A percentile compares a stretch with the other conserved stretches of the same genome.
These are phyloP conservation scores for Thinopyrum elongatum DNA, from an alignment of 176 grass and related monocot species.

Conservation along the genomic window DNA sequence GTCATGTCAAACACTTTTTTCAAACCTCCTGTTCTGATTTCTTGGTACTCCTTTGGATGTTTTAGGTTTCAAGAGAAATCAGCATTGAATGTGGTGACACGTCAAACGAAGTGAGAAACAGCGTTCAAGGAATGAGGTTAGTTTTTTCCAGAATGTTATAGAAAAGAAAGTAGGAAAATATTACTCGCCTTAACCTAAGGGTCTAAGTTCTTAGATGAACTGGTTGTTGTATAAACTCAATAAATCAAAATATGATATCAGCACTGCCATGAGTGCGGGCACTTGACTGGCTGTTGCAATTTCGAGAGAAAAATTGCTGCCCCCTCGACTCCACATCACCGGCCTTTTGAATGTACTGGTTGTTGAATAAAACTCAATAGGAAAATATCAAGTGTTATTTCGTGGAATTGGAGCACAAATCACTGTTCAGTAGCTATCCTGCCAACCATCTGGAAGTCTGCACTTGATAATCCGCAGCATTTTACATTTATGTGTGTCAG, in stretches of 20 bases:
- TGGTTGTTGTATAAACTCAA: background rate
- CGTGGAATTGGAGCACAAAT: background rate
- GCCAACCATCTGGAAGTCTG: background rate
- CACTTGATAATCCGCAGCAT: background rate
- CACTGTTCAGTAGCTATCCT: background rate
- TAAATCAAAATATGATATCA: background rate
- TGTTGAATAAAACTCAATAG: background rate
- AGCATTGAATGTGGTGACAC: constrained; percentile 56
- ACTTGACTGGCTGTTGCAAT: background rate
- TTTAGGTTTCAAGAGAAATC: constrained; percentile 66
- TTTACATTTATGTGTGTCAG: background rate
- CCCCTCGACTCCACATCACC: background rate
- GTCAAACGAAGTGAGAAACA: constrained; percentile 44
- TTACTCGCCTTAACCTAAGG: background rate
- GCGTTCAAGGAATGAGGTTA: constrained; percentile 21
- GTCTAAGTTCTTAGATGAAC: background rate
- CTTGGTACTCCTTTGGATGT: constrained; percentile 23
- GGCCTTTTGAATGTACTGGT: background rate
- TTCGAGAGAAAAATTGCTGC: background rate
- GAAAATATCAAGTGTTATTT: constrained; percentile 28
- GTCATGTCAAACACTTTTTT: background rate
- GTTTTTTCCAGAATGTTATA: background rate
- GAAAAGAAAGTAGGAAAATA: background rate
- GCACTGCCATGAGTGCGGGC: background rate
- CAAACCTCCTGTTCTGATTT: constrained; percentile 1